A percentile compares a stretch with the other conserved stretches of the same genome.
Conservation (phyloP, 2,329 filamentous ascomycete genomes). For the Stagonosporopsis cucurbitacearum region DNA sequence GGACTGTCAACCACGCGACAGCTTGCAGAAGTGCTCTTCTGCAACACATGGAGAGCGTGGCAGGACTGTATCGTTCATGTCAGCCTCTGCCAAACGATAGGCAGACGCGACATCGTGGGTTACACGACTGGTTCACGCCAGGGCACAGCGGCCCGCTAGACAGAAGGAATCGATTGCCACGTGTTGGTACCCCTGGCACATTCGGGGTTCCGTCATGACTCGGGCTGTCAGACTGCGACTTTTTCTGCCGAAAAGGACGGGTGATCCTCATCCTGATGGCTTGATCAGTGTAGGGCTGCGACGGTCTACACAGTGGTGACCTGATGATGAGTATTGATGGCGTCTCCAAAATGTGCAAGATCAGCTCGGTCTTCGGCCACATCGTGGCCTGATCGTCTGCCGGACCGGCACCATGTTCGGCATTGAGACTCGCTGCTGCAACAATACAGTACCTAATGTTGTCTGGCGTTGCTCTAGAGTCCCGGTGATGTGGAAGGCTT, state of each 20-base stretch:
- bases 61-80: constrained; percentile 3
- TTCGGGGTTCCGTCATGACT: constrained; percentile 39
- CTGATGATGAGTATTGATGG: constrained; percentile 20
- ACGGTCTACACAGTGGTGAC: constrained; percentile 18
- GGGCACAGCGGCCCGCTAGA: constrained; percentile 35
- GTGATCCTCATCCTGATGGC: constrained; percentile 29
- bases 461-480: constrained; percentile 17
- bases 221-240: constrained; percentile 19
- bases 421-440: constrained; percentile 17
- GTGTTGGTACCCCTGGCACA: constrained; percentile 35
- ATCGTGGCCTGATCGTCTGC: constrained; percentile 28
- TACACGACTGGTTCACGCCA: constrained; percentile 37
- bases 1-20: constrained; percentile 21
- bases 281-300: constrained; percentile 13
- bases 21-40: constrained; percentile 23
- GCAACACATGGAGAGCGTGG: constrained; percentile 4
- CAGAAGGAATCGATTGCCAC: constrained; percentile 41
- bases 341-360: constrained; percentile 3
- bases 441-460: no score
- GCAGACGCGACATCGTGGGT: constrained; percentile 13
- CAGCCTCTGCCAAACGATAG: constrained; percentile 4
- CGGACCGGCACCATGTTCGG: constrained; percentile 27
- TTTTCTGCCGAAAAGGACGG: constrained; percentile 31
- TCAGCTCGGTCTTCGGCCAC: not conserved
- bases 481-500: constrained; percentile 20